Base-by-base conservation (phyloP, 1,139 yeast species). In the Yamadazyma mexicana region DNA sequence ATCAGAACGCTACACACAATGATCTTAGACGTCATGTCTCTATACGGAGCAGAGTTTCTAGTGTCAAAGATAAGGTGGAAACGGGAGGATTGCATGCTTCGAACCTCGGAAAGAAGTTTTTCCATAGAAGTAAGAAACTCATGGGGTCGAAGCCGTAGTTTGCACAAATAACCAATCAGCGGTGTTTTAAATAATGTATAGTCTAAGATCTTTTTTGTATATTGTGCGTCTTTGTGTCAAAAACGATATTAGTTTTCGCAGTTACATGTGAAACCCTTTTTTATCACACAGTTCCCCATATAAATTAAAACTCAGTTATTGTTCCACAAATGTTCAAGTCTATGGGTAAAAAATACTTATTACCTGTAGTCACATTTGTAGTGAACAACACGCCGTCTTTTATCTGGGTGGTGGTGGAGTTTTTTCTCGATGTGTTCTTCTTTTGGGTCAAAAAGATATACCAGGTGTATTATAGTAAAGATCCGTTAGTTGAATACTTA, bases 391-490 rank as follows among this genome's bases (percentile, higher is more conserved):
- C 80, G 2, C 88, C 88, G 2, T 72, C 77, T 4, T 69, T 77
- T 31, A 64, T 81, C 18, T 82, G 87, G 87, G 76, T 68, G 3
- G 50, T 83, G 10, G 44, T 79, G n/a, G 83, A 81, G 45, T 79
- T 83, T 42, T 47, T 80, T 2, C 55, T 75, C 15, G 91, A 83
- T 50, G 73, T 83, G 18, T 64, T 72, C 45, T 66, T 75, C 43
- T 83, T 82, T 56, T 83, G 89, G 89, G 61, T 71, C 16, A 63
- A 60, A 30, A 62, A 62, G 43, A 43, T 69, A n/a, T 67, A 63
- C 48, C 63, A 51, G 42, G 58, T 74, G 25, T 61, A 74, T 42
- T 56, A 61, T 35, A 52, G 66, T 29, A 64, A 68, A 42, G 73
- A 70, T 44, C 72, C 75, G 1, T 54, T 73, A 12, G 64, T 66